Evolutionary conservation across 2,329 filamentous ascomycete genomes (phyloP).

Genomic region (Colletotrichum zoysiae): DNA sequence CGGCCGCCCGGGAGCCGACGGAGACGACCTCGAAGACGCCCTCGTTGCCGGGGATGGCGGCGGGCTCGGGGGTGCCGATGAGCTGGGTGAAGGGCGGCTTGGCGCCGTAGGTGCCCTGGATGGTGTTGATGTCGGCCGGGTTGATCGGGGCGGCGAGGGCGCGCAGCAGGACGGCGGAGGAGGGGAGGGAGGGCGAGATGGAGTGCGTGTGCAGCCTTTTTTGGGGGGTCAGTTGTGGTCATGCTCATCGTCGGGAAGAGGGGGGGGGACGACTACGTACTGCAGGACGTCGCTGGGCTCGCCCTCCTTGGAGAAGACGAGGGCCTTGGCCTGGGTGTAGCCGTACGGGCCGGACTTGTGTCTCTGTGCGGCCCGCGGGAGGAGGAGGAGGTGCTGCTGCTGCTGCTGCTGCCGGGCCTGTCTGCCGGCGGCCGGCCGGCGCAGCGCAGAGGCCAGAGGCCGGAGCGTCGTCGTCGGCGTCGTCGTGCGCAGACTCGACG

Average conservation of each 20-base stretch:
- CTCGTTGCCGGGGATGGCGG: slow-evolving; percentile 89
- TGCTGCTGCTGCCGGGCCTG: slow-evolving; percentile 6
- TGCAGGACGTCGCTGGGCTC: slow-evolving; percentile 79
- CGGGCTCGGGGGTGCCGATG: slow-evolving; percentile 81
- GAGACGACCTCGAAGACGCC: slow-evolving; percentile 91
- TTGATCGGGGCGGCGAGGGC: slow-evolving; percentile 94
- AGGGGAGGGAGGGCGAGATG: slow-evolving; percentile 79
- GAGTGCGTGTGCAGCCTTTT: slow-evolving; percentile 76
- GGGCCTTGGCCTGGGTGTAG: slow-evolving; percentile 87
- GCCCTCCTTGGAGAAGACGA: slow-evolving; percentile 80
- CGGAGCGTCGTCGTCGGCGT: slow-evolving; percentile 24
- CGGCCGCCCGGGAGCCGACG: slow-evolving; percentile 63
- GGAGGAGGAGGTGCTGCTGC: neutral
- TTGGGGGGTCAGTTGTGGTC: neutral
- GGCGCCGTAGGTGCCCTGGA: slow-evolving; percentile 94
- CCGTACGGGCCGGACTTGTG: slow-evolving; percentile 76
- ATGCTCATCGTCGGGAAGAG: slow-evolving; percentile 46
- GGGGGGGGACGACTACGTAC: slow-evolving; percentile 52
- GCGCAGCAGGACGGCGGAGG: slow-evolving; percentile 78
- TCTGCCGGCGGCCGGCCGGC: slow-evolving; percentile 6
- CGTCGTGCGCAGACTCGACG: slow-evolving; percentile 24
- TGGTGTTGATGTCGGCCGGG: slow-evolving; percentile 97
- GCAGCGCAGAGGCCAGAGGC: slow-evolving; percentile 37
- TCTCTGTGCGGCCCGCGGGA: slow-evolving; percentile 51
- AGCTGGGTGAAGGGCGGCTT: slow-evolving; percentile 82